phyloP scores from a whole-genome alignment of 2,329 filamentous ascomycete species.

The Niveomyces coronatus region DNA sequence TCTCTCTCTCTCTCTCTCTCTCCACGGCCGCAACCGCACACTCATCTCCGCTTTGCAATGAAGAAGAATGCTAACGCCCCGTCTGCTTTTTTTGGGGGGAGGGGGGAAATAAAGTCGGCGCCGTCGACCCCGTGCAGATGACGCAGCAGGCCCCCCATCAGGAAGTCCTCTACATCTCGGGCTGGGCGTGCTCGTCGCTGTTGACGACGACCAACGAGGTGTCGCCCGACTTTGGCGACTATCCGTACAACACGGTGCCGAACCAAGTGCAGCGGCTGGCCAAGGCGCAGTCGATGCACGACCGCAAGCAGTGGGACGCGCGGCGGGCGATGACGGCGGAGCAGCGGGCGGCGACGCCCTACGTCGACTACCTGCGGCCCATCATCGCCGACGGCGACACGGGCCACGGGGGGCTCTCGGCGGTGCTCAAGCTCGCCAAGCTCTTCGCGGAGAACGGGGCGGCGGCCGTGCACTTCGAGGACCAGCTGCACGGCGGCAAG shows the following conservation, averaged over 20 bases:
- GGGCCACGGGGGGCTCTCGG: constrained; percentile 83
- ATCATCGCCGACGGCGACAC: constrained; percentile 97
- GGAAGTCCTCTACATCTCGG: constrained; percentile 90
- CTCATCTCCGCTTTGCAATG: too few relatives aligned
- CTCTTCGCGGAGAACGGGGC: constrained; percentile 96
- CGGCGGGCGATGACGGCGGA: constrained; percentile 67
- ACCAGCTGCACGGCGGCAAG: constrained; percentile 95
- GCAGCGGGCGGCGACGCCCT: constrained; percentile 65
- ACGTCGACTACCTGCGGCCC: constrained; percentile 84
- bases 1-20: neutral
- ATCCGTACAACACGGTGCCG: constrained; percentile 97
- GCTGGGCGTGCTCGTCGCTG: constrained; percentile 93
- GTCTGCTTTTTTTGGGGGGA: too few relatives aligned
- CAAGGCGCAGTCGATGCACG: constrained; percentile 94
- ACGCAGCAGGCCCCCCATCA: constrained; percentile 95
- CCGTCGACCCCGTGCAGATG: constrained; percentile 99
- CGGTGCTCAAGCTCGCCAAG: constrained; percentile 92
- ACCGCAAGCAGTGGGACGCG: constrained; percentile 87
- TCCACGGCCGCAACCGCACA: neutral
- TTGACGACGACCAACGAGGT: constrained; percentile 94
- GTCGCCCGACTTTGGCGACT: constrained; percentile 94
- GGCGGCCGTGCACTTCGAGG: constrained; percentile 93
- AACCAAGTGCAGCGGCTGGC: constrained; percentile 95
- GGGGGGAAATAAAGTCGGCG: constrained; percentile 70
- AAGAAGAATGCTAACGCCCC: neutral